Evolutionary conservation across 2,329 filamentous ascomycete genomes (phyloP).

Genomic region (Tolypocladium amazonense): DNA sequence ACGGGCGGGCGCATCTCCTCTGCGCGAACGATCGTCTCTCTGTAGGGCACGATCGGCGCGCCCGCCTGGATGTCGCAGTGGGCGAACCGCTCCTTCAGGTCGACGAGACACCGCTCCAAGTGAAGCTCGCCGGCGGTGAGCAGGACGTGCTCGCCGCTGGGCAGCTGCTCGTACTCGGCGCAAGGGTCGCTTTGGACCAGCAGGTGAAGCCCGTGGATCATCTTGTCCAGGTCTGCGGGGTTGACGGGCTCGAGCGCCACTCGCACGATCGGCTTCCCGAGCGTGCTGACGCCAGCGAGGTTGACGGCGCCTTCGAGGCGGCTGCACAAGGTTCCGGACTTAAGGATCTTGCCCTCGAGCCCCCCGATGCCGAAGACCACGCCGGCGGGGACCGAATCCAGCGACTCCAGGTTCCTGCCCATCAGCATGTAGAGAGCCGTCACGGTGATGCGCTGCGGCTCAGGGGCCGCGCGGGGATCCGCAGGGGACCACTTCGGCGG

Average conservation of each 20-base stretch:
- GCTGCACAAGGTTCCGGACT: conserved; percentile 88
- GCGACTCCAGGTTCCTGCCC: conserved; percentile 76
- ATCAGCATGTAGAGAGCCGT: conserved; percentile 90
- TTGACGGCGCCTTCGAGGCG: conserved; percentile 80
- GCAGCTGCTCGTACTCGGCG: conserved; percentile 87
- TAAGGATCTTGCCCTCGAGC: conserved; percentile 85
- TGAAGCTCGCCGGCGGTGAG: conserved; percentile 91
- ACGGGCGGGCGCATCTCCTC: conserved; percentile 87
- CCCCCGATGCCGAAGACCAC: conserved; percentile 93
- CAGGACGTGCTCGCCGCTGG: conserved; percentile 89
- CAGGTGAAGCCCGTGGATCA: conserved; percentile 79
- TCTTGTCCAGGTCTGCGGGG: conserved; percentile 83
- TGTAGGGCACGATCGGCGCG: conserved; percentile 88
- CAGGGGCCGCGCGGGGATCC: conserved; percentile 57
- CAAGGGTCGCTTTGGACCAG: conserved; percentile 94
- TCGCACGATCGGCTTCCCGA: conserved; percentile 82
- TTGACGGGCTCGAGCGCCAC: conserved; percentile 92
- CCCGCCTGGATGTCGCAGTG: conserved; percentile 91
- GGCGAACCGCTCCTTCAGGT: conserved; percentile 85
- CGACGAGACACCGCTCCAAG: conserved; percentile 85
- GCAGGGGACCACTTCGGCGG: conserved; percentile 88
- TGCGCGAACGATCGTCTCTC: conserved; percentile 79
- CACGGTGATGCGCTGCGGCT: conserved; percentile 73
- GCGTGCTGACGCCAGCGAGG: conserved; percentile 71
- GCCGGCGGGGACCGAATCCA: conserved; percentile 79